Base-by-base conservation (phyloP, 2,329 filamentous ascomycete genomes). In the Exophiala sp. region DNA sequence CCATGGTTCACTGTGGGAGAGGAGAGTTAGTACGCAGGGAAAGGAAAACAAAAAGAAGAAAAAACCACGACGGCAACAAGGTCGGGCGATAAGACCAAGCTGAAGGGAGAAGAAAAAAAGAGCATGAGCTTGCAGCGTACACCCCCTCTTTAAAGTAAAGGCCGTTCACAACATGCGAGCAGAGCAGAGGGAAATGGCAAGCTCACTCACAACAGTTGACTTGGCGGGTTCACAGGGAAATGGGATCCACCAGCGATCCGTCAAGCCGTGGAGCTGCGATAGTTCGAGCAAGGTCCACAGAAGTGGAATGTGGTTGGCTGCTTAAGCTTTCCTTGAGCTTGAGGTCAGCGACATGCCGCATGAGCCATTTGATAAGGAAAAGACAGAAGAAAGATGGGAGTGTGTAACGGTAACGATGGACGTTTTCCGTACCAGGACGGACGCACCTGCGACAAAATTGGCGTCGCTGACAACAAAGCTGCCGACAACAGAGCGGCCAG, bases 141-240 rank as follows among this genome's bases (percentile, higher is more conserved):
- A 50, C 59, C 58, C 58, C 58, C 58, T 60, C 58, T 60, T 59
- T 60, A 59, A 60, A 58, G 56, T 40, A 60, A 59, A 57, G 49
- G 52, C 41, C 43, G 54, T 53, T 53, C 54, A 57, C 54, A 52
- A 57, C 50, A 57, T 57, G 51, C 54, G 54, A 57, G 54, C 48
- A 55, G 52, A 50, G 42, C 34, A 48, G 54, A 48, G 50, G 48
- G 19, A 41, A 56, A 50, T 34, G 45, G 43, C 46, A 53, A 37
- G 50, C 58, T 60, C 55, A 59, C 58, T 42, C 47, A 50, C 53
- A 54, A 50, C 41, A 45, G 45, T 53, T n/a, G 48, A 59, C 52
- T n/a, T 60, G 58, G 58, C 55, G 42, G 52, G 48, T 50, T 47
- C 54, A 56, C 46, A 52, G 42, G 53, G 46, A 52, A 54, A 45